Evolutionary conservation across 73 alveolate genomes (phyloP).

Genomic region (Uronychia setigera): DNA sequence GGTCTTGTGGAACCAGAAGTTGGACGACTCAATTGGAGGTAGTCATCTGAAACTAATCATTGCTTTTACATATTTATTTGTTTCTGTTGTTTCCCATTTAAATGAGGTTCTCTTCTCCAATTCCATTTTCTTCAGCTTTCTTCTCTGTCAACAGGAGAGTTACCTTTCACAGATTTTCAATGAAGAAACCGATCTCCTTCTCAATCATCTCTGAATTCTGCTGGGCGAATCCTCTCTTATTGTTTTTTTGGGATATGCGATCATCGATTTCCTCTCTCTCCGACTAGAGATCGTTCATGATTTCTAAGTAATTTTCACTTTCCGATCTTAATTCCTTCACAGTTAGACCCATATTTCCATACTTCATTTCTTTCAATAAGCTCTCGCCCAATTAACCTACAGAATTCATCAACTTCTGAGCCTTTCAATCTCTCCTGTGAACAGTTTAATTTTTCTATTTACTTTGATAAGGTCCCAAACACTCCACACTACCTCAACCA

Average conservation of each 20-base stretch:
- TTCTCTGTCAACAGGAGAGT: background rate
- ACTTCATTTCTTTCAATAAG: background rate
- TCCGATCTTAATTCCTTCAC: constrained; percentile 5
- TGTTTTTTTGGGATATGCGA: background rate
- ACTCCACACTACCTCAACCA: constrained; percentile 3
- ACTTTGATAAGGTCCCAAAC: constrained; percentile 26
- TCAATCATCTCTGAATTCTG: background rate
- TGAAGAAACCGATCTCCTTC: constrained; percentile 5
- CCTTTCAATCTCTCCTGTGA: background rate
- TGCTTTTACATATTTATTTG: background rate
- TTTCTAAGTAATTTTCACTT: background rate
- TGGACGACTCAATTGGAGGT: background rate
- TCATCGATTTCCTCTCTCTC: constrained; percentile 10
- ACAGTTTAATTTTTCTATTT: background rate
- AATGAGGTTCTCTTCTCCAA: background rate
- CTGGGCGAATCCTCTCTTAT: background rate
- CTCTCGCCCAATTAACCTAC: constrained; percentile 4
- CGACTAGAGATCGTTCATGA: background rate
- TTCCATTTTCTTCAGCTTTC: constrained; percentile 1
- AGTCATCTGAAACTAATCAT: background rate
- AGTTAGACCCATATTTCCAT: background rate
- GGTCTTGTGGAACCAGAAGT: constrained; percentile 7
- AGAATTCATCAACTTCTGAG: background rate
- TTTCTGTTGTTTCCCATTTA: background rate
- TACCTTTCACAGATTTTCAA: constrained; percentile 8